A percentile compares a stretch with the other conserved stretches of the same genome.
Evolutionary conservation across 1,284 basidiomycete genomes (phyloP).

Genomic region (Clitocybe nebularis): DNA sequence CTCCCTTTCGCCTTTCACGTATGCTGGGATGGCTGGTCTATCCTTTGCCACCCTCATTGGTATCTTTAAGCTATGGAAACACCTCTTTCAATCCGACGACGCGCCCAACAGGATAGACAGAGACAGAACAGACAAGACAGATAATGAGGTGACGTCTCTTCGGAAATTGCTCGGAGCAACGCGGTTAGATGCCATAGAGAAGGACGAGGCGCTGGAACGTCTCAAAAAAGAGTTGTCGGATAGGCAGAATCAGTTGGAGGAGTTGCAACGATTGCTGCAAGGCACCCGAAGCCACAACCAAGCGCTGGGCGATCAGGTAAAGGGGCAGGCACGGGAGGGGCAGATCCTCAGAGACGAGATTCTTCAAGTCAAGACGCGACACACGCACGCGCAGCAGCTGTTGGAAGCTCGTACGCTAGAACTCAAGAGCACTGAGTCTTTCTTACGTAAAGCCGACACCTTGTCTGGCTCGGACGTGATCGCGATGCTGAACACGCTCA

Average conservation of each 20-base stretch:
- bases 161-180: conserved; percentile 10
- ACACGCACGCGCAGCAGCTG: conserved; percentile 13
- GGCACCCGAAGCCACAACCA: conserved; percentile 8
- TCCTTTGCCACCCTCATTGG: conserved; percentile 15
- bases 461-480: conserved; percentile 42
- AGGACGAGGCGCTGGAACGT: conserved; percentile 13
- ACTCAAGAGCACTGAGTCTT: conserved; percentile 32
- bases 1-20: conserved; percentile 14
- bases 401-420: conserved; percentile 22
- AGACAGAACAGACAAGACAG: too few species aligned
- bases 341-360: conserved; percentile 9
- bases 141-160: conserved; percentile 11
- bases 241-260: conserved; percentile 9
- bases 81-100: conserved; percentile 5
- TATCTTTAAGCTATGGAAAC: conserved; percentile 10
- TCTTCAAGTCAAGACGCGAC: conserved; percentile 5
- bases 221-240: conserved; percentile 12
- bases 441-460: conserved; percentile 38
- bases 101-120: not conserved
- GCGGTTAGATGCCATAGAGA: conserved; percentile 7
- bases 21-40: conserved; percentile 17
- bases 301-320: conserved; percentile 10
- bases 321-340: conserved; percentile 7
- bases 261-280: conserved; percentile 11
- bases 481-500: conserved; percentile 35